Evolutionary conservation across 371 early-diverging fungal genomes (phyloP).

Genomic region (Lichtheimia ornata): DNA sequence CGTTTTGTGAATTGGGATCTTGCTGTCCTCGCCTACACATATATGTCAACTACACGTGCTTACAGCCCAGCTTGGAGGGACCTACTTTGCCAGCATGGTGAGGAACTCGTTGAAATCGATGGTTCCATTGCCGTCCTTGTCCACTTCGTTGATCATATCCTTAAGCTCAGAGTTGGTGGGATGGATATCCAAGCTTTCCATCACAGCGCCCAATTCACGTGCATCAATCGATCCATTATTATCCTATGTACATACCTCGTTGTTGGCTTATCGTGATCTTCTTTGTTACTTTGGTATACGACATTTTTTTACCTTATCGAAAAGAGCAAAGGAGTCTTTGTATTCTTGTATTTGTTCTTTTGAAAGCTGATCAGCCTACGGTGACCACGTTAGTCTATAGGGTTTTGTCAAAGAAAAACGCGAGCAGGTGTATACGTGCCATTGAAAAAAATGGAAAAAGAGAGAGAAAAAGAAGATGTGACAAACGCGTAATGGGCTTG

Average conservation of each 20-base stretch:
- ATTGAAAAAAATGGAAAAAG: constrained; percentile 4
- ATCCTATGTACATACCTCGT: constrained; percentile 42
- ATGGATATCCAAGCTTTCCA: constrained; percentile 84
- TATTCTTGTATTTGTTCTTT: constrained; percentile 7
- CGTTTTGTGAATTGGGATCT: background rate
- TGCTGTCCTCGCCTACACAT: background rate
- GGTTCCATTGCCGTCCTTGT: constrained; percentile 62
- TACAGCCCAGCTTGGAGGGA: background rate
- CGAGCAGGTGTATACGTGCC: background rate
- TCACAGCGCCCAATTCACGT: constrained; percentile 84
- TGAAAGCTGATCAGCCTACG: constrained; percentile 16
- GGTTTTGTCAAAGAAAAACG: too few species aligned
- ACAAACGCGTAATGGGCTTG: background rate
- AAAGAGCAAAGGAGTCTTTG: constrained; percentile 9
- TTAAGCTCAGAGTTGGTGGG: constrained; percentile 77
- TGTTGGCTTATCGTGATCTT: background rate
- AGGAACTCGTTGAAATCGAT: constrained; percentile 24
- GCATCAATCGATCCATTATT: constrained; percentile 88
- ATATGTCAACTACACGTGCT: background rate
- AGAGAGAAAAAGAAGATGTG: constrained; percentile 4
- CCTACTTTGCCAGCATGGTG: constrained; percentile 13
- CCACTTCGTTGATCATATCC: constrained; percentile 89
- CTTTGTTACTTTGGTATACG: background rate
- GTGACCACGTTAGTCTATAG: background rate
- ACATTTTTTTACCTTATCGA: constrained; percentile 8